Evolutionary conservation across 228 moss, liverwort and hornwort genomes (phyloP).

Genomic region (Sphagnum fallax): DNA sequence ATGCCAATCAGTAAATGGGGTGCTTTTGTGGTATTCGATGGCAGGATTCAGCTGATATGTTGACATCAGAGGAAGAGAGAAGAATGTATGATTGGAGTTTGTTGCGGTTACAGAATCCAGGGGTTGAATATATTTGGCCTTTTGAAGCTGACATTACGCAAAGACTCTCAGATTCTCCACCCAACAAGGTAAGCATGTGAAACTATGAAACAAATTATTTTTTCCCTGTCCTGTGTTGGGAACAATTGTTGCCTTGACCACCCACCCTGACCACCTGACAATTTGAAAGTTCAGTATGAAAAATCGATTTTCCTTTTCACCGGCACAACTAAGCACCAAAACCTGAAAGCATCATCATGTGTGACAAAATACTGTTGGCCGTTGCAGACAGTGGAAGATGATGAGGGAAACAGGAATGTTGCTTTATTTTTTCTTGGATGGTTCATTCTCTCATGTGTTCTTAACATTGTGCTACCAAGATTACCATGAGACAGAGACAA

Average conservation of each 20-base stretch:
- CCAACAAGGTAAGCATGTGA: constrained; percentile 30
- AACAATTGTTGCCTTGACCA: too few species aligned
- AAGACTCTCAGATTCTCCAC: constrained; percentile 33
- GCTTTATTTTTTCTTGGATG: constrained; percentile 58
- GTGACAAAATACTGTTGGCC: background rate
- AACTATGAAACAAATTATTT: background rate
- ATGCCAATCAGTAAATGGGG: background rate
- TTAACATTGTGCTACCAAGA: constrained; percentile 15
- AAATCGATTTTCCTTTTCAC: background rate
- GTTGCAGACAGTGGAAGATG: constrained; percentile 43
- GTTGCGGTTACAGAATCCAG: constrained; percentile 58
- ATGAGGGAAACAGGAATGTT: constrained; percentile 60
- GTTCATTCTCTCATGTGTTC: constrained; percentile 44
- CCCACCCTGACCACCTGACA: too few species aligned
- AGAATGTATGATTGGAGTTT: constrained; percentile 85
- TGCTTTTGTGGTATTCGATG: constrained; percentile 1
- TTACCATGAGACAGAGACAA: too few species aligned
- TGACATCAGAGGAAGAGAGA: constrained; percentile 71
- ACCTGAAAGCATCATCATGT: background rate
- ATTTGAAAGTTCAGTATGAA: background rate
- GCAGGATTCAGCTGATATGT: constrained; percentile 64
- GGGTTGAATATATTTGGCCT: constrained; percentile 79
- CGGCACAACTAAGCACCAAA: background rate
- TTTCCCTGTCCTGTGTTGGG: constrained; percentile 12
- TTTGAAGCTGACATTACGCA: constrained; percentile 85